A percentile compares a stretch with the other conserved stretches of the same genome.
Conservation (phyloP, 768 basidiomycete genomes). For the Boletus coccyginus region DNA sequence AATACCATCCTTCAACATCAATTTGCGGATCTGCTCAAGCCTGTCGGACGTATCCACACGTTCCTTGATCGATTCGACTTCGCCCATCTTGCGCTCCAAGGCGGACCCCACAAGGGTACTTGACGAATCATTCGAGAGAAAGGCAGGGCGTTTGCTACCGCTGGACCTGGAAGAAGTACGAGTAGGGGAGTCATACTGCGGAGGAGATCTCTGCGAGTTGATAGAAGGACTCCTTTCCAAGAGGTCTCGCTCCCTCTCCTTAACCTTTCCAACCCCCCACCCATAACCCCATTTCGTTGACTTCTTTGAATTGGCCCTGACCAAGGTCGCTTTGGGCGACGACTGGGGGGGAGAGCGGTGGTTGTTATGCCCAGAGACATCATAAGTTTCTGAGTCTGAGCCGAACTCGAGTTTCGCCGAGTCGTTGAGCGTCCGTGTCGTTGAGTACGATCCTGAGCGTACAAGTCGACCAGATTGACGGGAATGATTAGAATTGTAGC, state of each 20-base stretch:
- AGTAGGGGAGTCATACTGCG: conserved; percentile 30
- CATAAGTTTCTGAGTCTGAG: conserved; percentile 62
- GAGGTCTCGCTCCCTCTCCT: conserved; percentile 40
- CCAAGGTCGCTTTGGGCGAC: conserved; percentile 45
- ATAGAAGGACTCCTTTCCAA: conserved; percentile 33
- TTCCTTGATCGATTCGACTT: conserved; percentile 52
- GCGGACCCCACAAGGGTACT: conserved; percentile 77
- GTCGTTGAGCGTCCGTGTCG: conserved; percentile 38
- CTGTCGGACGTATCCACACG: conserved; percentile 57
- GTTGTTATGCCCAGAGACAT: conserved; percentile 34
- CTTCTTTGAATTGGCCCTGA: conserved; percentile 55
- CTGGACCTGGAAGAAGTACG: conserved; percentile 41
- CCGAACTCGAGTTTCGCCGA: conserved; percentile 54
- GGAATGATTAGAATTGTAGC: conserved; percentile 21
- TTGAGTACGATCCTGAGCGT: conserved; percentile 44
- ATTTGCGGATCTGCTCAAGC: conserved; percentile 57
- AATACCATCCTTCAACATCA: conserved; percentile 65
- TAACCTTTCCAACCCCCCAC: conserved; percentile 61
- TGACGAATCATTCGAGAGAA: conserved; percentile 59
- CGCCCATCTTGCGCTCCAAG: conserved; percentile 64
- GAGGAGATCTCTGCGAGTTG: conserved; percentile 39
- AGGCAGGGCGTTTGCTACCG: conserved; percentile 39
- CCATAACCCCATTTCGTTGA: conserved; percentile 67
- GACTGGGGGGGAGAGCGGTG: conserved; percentile 42
- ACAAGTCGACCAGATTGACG: conserved; percentile 29